These are phyloP conservation scores for Pleomassaria siparia DNA, from an alignment of 2,329 filamentous ascomycete genomes.

Conservation along the genomic window DNA sequence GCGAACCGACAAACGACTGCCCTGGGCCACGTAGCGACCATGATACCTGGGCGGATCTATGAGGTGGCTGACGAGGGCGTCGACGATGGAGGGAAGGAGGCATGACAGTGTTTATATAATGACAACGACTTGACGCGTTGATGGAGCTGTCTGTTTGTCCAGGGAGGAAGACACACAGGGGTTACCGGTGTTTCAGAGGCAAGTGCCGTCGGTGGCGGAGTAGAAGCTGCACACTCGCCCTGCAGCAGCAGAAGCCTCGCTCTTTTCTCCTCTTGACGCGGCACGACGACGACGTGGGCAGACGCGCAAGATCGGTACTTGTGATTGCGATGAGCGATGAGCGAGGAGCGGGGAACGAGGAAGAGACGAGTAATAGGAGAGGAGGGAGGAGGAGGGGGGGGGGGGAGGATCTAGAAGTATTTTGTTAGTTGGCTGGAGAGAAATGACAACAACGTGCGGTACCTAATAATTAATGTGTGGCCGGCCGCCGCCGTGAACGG, in stretches of 20 bases:
- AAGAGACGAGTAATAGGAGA: too few species aligned
- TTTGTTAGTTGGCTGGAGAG: too few species aligned
- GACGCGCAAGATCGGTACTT: too few species aligned
- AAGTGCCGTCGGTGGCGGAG: not conserved
- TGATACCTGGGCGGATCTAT: not conserved
- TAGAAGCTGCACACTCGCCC: not conserved
- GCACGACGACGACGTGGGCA: too few species aligned
- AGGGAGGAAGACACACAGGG: not conserved
- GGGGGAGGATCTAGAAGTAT: too few species aligned
- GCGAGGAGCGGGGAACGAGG: too few species aligned
- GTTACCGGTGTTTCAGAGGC: not conserved
- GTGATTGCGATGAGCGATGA: too few species aligned
- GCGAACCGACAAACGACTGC: not conserved
- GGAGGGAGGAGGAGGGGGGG: too few species aligned
- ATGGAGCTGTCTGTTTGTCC: too few species aligned
- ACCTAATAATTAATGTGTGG: too few species aligned
- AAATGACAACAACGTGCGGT: too few species aligned
- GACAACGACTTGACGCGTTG: not conserved
- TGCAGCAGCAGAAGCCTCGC: not conserved
- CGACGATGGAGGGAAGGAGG: not conserved
- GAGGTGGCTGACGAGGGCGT: not conserved
- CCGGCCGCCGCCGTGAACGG: too few species aligned
- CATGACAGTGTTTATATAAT: conserved; percentile 1
- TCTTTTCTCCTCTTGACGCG: not conserved
- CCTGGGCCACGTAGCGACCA: conserved; percentile 5